Evolutionary conservation across 768 basidiomycete species (phyloP).

Genomic region (Dioszegia hungarica): DNA sequence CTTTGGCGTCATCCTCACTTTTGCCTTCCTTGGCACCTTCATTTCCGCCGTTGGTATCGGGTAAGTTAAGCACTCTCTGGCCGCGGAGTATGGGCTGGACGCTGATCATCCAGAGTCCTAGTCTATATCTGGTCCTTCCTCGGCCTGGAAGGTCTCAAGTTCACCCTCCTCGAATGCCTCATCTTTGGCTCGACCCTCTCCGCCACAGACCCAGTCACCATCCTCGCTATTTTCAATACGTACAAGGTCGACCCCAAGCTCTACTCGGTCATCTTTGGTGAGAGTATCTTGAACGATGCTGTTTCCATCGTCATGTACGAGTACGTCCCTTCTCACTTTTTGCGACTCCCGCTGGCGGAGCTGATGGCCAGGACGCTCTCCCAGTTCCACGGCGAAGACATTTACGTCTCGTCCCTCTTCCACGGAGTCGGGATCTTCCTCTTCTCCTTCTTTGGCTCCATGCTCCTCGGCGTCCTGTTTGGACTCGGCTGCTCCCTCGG

Average conservation of each 20-base stretch:
- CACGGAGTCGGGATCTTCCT: conserved; percentile 97
- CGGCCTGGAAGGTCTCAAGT: conserved; percentile 79
- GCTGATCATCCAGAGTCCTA: conserved; percentile 60
- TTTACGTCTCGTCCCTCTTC: conserved; percentile 81
- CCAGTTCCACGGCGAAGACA: conserved; percentile 80
- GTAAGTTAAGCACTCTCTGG: conserved; percentile 55
- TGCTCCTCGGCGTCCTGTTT: conserved; percentile 87
- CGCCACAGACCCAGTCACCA: conserved; percentile 96
- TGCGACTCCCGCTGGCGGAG: too few relatives aligned
- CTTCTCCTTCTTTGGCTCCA: conserved; percentile 87
- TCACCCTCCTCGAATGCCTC: conserved; percentile 85
- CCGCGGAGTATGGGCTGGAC: too few relatives aligned
- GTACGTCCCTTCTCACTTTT: conserved; percentile 56
- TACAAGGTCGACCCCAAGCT: conserved; percentile 98
- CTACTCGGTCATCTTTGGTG: conserved; percentile 95
- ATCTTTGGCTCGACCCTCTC: conserved; percentile 94
- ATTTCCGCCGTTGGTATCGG: conserved; percentile 94
- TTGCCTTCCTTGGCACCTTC: conserved; percentile 88
- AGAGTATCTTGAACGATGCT: conserved; percentile 93
- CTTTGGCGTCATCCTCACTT: conserved; percentile 84
- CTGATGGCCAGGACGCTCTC: conserved; percentile 66
- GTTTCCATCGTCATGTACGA: conserved; percentile 99
- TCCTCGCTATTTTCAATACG: conserved; percentile 95
- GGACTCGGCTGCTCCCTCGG: conserved; percentile 86
- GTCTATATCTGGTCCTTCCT: conserved; percentile 92